Conservation (phyloP, 441 rosid species). For the Euphorbia schlechtendalii region DNA sequence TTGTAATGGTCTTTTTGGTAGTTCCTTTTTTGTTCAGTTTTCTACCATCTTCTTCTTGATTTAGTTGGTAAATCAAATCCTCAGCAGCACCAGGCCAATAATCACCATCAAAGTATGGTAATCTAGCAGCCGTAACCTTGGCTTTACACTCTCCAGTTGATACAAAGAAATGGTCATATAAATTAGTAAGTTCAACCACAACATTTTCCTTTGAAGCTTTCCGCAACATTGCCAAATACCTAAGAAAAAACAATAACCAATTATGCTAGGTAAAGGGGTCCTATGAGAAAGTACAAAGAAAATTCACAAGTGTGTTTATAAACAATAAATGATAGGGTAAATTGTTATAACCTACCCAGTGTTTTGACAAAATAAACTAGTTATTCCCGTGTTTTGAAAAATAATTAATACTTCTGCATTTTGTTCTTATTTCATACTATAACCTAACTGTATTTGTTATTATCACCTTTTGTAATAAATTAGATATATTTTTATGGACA, state of each 20-base stretch:
- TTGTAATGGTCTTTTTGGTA: conserved; percentile 37
- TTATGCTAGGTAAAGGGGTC: conserved; percentile 7
- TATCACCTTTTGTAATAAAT: too few species aligned
- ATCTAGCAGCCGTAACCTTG: conserved; percentile 97
- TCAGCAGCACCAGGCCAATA: conserved; percentile 99
- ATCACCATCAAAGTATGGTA: conserved; percentile 99
- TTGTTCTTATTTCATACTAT: too few species aligned
- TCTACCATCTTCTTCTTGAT: conserved; percentile 95
- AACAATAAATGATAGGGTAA: too few species aligned
- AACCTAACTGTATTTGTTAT: too few species aligned
- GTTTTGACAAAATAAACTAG: too few species aligned
- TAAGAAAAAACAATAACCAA: conserved; percentile 28
- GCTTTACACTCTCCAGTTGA: conserved; percentile 84
- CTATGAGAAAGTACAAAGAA: conserved; percentile 21
- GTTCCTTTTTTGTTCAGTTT: conserved; percentile 89
- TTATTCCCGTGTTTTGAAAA: too few species aligned
- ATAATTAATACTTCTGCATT: too few species aligned
- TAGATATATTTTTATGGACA: too few species aligned
- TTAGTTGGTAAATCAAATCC: conserved; percentile 87
- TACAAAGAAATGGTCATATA: conserved; percentile 89
- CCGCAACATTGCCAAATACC: conserved; percentile 88
- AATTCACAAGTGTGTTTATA: conserved; percentile 31
- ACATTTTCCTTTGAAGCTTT: conserved; percentile 86
- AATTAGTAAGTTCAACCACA: conserved; percentile 85
- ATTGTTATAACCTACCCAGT: too few species aligned